Evolutionary conservation across 2,329 filamentous ascomycete species (phyloP).

Genomic region (Ambrosiella xylebori): DNA sequence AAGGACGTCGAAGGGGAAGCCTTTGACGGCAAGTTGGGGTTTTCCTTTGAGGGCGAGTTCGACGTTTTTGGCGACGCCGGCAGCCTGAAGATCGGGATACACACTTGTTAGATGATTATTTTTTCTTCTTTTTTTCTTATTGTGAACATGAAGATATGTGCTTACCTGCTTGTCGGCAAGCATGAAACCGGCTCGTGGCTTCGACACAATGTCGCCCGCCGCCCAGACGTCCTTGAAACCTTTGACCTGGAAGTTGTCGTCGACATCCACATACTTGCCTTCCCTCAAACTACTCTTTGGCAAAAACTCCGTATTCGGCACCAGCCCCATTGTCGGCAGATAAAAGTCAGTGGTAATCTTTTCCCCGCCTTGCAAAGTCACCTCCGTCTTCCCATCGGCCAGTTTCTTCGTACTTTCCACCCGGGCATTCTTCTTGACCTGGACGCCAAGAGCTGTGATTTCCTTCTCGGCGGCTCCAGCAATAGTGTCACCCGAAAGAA

Average conservation of each 20-base stretch:
- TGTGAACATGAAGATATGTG: not conserved
- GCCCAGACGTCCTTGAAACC: conserved; percentile 32
- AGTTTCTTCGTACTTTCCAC: conserved; percentile 22
- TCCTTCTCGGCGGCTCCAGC: conserved; percentile 28
- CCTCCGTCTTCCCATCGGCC: conserved; percentile 30
- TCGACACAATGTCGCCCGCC: conserved; percentile 34
- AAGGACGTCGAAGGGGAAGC: conserved; percentile 31
- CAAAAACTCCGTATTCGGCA: conserved; percentile 38
- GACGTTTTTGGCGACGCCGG: conserved; percentile 36
- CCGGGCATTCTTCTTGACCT: conserved; percentile 26
- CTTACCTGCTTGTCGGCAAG: conserved; percentile 38
- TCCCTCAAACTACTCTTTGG: conserved; percentile 27
- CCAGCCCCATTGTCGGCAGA: conserved; percentile 36
- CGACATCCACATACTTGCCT: conserved; percentile 29
- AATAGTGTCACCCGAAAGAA: conserved; percentile 29
- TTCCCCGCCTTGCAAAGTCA: conserved; percentile 29
- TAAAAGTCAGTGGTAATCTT: conserved; percentile 37
- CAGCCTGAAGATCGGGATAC: conserved; percentile 21
- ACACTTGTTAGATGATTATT: not conserved
- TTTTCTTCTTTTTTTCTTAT: not conserved
- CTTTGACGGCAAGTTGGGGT: conserved; percentile 27
- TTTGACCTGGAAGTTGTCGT: conserved; percentile 33
- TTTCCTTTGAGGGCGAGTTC: conserved; percentile 30
- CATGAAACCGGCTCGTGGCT: conserved; percentile 39
- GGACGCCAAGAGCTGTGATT: conserved; percentile 36